Conservation (phyloP, 2,329 filamentous ascomycete genomes). For the Beauveria scarabaeidicola region DNA sequence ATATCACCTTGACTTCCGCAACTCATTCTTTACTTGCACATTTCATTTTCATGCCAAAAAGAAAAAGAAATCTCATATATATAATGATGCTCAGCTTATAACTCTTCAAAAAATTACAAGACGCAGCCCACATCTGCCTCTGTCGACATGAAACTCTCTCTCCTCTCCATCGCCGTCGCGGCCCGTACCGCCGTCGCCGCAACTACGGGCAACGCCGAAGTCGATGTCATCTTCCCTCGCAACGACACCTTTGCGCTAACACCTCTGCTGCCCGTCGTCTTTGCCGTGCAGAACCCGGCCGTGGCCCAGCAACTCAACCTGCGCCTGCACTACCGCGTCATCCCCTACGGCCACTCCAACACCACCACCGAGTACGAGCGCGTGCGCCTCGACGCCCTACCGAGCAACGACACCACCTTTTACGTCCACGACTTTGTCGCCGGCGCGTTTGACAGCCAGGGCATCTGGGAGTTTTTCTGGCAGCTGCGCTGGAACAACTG, state of each 20-base stretch:
- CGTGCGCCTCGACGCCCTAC: not conserved
- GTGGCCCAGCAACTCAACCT: not conserved
- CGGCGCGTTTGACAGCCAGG: not conserved
- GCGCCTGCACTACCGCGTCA: not conserved
- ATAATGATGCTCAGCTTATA: not conserved
- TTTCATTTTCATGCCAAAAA: too few species aligned
- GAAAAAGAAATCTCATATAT: too few species aligned
- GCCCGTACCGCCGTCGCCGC: not conserved
- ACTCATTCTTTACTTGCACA: not conserved
- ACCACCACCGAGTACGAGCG: not conserved
- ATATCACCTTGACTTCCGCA: too few species aligned
- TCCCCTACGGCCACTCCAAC: not conserved
- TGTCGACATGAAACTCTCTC: not conserved
- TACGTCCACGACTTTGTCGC: not conserved
- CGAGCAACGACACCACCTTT: not conserved
- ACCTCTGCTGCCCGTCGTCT: not conserved
- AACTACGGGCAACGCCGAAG: not conserved
- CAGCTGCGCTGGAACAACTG: conserved; percentile 4
- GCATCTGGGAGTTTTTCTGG: conserved; percentile 4
- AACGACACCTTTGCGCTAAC: conserved; percentile 5
- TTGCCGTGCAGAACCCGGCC: conserved; percentile 2
- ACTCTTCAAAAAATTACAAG: not conserved
- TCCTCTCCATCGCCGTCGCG: not conserved
- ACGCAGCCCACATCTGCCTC: not conserved
- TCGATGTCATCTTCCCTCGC: conserved; percentile 6